Evolutionary conservation across 1,284 basidiomycete species (phyloP), one percentile per base, ranked within the genome.

Genomic region (Salmacisia buchloeana): DNA sequence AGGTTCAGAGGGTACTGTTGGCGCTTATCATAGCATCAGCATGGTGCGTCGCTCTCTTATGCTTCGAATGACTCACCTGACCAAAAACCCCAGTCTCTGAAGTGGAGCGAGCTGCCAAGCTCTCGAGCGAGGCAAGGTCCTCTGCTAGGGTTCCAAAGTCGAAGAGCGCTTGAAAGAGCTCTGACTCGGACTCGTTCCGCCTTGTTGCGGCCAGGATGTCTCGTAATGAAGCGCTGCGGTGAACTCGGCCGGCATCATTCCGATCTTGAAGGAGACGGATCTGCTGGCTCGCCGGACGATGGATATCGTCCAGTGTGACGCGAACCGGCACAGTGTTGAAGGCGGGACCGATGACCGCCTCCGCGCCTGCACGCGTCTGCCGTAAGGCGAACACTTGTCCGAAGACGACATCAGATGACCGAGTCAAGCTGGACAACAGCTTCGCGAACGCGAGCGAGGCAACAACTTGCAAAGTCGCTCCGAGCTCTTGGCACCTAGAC

Each of bases 241-340:
- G 72, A 15, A 67, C 46, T 29, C 75, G 61, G 5, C 69, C 72
- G 10, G 60, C 67, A 57, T 77, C 74, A 25, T 69, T 69, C 9
- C 60, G 61, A 2, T 45, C 27, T 58, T 78, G 75, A 33, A 76
- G 21, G 15, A 45, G 31, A 1, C 35, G 52, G 3, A 73, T 66
- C 9, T 66, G 38, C 18, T 65, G 52, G 12, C n/a, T 52, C 25
- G 36, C 59, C 0, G 63, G 38, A n/a, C 58, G 54, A 5, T 61
- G 58, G 3, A 64, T 61, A 2, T 64, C 43, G 7, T 45, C 59
- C 34, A 70, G 64, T 5, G 64, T 45, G 13, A 78, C 41, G 7
- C 71, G 71, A 31, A 71, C 71, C 25, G 72, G 67, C 4, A 76
- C 66, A 10, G 76, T 75, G 54, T 78, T 78, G 63, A 78, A 70